phyloP scores from a whole-genome alignment of 2,329 filamentous ascomycete genomes.

The Colletotrichum abscissum region DNA sequence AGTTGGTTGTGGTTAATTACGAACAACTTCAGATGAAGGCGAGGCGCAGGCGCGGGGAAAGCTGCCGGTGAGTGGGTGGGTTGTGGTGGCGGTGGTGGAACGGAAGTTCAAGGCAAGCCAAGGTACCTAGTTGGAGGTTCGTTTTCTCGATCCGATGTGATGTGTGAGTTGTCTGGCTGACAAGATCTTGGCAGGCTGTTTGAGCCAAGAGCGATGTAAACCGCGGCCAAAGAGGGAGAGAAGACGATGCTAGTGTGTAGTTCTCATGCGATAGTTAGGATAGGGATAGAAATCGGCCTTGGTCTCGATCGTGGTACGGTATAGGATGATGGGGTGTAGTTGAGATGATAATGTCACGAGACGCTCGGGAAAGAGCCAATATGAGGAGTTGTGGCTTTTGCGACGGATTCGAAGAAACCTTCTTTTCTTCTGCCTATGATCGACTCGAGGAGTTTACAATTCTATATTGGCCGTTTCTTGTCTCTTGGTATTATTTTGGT shows the following conservation, averaged over 20 bases:
- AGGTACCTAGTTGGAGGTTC: neutral
- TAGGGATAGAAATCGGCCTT: no score
- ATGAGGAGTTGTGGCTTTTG: constrained; percentile 16
- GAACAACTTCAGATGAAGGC: neutral
- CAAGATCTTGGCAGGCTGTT: neutral
- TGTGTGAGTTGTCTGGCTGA: neutral
- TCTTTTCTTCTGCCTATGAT: neutral
- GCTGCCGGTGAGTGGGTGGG: neutral
- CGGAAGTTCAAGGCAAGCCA: no score
- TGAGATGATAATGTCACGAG: neutral
- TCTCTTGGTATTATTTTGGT: neutral
- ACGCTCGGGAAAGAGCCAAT: constrained; percentile 3
- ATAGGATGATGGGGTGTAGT: neutral
- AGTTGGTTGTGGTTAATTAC: neutral
- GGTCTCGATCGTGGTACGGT: neutral
- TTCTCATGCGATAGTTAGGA: no score
- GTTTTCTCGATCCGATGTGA: neutral
- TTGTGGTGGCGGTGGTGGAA: neutral
- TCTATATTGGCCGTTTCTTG: neutral
- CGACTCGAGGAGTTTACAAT: neutral
- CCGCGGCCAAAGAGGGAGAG: neutral
- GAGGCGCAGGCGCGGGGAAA: neutral
- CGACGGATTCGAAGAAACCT: constrained; percentile 1
- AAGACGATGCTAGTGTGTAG: neutral
- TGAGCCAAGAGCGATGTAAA: neutral